Conservation (phyloP, 768 basidiomycete genomes). For the Leccinum disarticulatum region DNA sequence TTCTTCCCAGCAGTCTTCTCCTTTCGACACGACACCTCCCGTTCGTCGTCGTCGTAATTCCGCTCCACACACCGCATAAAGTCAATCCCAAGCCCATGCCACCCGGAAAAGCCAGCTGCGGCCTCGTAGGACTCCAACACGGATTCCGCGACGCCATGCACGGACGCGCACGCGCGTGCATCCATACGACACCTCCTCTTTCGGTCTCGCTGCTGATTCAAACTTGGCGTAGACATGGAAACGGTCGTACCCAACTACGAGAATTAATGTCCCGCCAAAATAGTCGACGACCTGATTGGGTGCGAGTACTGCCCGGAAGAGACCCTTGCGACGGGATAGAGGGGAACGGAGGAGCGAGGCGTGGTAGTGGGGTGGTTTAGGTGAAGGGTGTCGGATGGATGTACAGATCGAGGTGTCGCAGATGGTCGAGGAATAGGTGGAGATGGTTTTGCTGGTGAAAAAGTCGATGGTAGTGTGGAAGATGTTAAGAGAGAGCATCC, state of each 20-base stretch:
- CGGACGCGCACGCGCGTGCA: background rate
- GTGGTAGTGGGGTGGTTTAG: constrained; percentile 31
- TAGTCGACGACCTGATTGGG: constrained; percentile 25
- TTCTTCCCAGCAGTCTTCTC: background rate
- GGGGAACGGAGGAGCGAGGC: constrained; percentile 28
- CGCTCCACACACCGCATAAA: background rate
- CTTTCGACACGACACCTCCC: background rate
- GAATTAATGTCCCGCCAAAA: constrained; percentile 21
- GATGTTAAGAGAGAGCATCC: constrained; percentile 49
- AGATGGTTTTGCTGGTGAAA: background rate
- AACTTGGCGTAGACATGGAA: background rate
- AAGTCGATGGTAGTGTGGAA: background rate
- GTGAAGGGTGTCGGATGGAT: constrained; percentile 6
- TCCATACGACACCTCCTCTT: background rate
- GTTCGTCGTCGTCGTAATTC: background rate
- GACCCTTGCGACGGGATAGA: constrained; percentile 26
- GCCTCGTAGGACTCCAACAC: constrained; percentile 28
- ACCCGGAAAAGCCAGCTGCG: constrained; percentile 30
- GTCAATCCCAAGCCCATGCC: constrained; percentile 25
- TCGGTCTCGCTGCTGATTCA: background rate
- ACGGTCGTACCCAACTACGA: background rate
- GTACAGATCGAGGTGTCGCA: constrained; percentile 7
- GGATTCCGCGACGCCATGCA: constrained; percentile 13
- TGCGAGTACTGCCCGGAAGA: constrained; percentile 22
- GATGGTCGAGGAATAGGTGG: constrained; percentile 7